Evolutionary conservation across 257 asterid genomes (phyloP).

Genomic region (Craterostigma plantagineum): DNA sequence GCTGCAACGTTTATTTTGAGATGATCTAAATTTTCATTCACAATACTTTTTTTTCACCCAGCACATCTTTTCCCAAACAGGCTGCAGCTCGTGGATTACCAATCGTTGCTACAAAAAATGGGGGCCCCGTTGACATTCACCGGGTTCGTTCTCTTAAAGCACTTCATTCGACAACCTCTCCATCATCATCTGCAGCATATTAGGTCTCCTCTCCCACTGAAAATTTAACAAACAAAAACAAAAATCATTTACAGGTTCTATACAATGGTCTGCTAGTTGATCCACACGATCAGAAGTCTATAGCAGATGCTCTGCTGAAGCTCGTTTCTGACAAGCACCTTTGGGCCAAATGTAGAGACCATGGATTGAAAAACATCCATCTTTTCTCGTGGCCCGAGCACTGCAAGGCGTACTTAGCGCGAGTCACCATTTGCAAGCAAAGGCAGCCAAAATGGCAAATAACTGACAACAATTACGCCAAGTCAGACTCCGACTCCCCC

Average conservation of each 20-base stretch:
- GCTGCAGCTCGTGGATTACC: slow-evolving; percentile 87
- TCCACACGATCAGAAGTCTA: slow-evolving; percentile 53
- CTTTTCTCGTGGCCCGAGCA: slow-evolving; percentile 79
- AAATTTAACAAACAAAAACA: slow-evolving; percentile 1
- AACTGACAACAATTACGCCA: too few relatives aligned
- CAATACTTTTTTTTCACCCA: too few relatives aligned
- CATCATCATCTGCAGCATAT: neutral
- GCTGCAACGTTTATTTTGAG: slow-evolving; percentile 1
- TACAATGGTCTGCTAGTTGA: slow-evolving; percentile 57
- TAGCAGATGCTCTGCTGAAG: slow-evolving; percentile 52
- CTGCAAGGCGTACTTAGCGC: slow-evolving; percentile 51
- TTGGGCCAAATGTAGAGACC: slow-evolving; percentile 48
- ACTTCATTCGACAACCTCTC: too few relatives aligned
- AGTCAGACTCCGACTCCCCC: too few relatives aligned
- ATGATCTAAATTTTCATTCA: too few relatives aligned
- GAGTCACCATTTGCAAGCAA: slow-evolving; percentile 46
- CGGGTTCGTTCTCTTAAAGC: slow-evolving; percentile 34
- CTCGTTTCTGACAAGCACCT: slow-evolving; percentile 61
- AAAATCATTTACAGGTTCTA: slow-evolving; percentile 47
- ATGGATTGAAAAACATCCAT: slow-evolving; percentile 45
- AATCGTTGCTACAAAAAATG: slow-evolving; percentile 69
- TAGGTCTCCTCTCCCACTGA: slow-evolving; percentile 8
- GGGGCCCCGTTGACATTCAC: slow-evolving; percentile 82
- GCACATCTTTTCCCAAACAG: slow-evolving; percentile 13
- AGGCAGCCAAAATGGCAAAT: slow-evolving; percentile 22